Evolutionary conservation across 2,329 filamentous ascomycete genomes (phyloP).

Genomic region (Metarhizium rileyi): DNA sequence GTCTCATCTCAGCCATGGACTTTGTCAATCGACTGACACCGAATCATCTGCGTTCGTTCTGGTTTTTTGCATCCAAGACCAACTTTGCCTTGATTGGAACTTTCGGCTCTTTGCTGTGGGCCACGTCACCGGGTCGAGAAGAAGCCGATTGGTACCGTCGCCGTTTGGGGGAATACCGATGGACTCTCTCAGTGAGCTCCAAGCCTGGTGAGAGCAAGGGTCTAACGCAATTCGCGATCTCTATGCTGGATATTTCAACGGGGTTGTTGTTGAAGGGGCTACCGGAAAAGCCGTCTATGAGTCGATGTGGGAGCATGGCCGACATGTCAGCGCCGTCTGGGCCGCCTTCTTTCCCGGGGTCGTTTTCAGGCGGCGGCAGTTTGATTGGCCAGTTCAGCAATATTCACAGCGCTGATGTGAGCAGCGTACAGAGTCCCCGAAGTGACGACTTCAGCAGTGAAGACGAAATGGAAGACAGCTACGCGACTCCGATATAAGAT

Average conservation of each 20-base stretch:
- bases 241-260: conserved; percentile 64
- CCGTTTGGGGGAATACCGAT: conserved; percentile 79
- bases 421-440: conserved; percentile 41
- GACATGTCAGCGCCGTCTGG: conserved; percentile 32
- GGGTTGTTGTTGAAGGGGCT: conserved; percentile 58
- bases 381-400: conserved; percentile 33
- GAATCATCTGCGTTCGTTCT: conserved; percentile 80
- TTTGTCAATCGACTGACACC: conserved; percentile 89
- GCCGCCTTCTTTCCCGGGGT: conserved; percentile 13
- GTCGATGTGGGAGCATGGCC: conserved; percentile 39
- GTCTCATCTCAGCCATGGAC: conserved; percentile 92
- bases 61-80: conserved; percentile 79
- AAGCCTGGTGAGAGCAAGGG: conserved; percentile 54
- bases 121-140: conserved; percentile 75
- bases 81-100: conserved; percentile 95
- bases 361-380: conserved; percentile 22
- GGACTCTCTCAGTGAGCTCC: conserved; percentile 81
- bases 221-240: conserved; percentile 63
- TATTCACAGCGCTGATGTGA: conserved; percentile 37
- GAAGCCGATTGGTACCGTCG: conserved; percentile 90
- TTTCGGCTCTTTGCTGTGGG: conserved; percentile 83
- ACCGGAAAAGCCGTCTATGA: conserved; percentile 60
- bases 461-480: conserved; percentile 38
- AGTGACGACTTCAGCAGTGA: conserved; percentile 42
- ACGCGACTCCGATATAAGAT: conserved; percentile 14